Base-by-base conservation (phyloP, 2,329 filamentous ascomycete genomes). In the Beauveria bassiana region DNA sequence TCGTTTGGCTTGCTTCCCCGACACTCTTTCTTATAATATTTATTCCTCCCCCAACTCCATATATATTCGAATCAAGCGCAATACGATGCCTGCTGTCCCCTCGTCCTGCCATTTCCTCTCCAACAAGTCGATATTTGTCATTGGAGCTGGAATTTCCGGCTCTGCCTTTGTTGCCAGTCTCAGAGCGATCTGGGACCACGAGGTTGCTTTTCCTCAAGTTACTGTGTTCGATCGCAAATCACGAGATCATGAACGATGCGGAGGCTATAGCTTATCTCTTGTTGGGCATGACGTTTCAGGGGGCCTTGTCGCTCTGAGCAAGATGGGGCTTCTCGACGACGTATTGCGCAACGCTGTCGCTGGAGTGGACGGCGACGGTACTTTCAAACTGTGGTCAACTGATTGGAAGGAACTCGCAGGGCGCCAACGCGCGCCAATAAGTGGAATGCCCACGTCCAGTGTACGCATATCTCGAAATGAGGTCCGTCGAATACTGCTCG, bases 61-160 rank as follows among this genome's bases (percentile, higher is more conserved):
- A 9, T 45, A 24, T 45, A 31, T 14, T 2, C 22, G 12, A 38
- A 14, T 38, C 16, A 5, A 46, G 18, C 7, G 3, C 18, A 31
- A 43, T 16, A 38, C 16, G 10, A 58, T 58, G 55, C 12, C 45
- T 58, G 16, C 31, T 3, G 8, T 14, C n/a, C 28, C 7, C 8
- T 9, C 6, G 2, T 22, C 40, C n/a, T 26, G 8, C 18, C 71
- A 69, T 55, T 70, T 73, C 54, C 71, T 78, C 18, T 67, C 71
- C 5, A 71, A 72, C 16, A 78, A 78, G 65, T 74, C 70, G 42
- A 76, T 79, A 58, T 69, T 79, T 24, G 68, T 81, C 9, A 71
- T 74, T 4, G 78, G 78, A 5, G 76, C 70, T 22, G 78, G 78
- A 31, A 70, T 79, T 24, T 73, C 77, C 10, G 77, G 78, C 5